phyloP scores from a whole-genome alignment of 2,329 filamentous ascomycete species.

The Akanthomyces dipterigenus region DNA sequence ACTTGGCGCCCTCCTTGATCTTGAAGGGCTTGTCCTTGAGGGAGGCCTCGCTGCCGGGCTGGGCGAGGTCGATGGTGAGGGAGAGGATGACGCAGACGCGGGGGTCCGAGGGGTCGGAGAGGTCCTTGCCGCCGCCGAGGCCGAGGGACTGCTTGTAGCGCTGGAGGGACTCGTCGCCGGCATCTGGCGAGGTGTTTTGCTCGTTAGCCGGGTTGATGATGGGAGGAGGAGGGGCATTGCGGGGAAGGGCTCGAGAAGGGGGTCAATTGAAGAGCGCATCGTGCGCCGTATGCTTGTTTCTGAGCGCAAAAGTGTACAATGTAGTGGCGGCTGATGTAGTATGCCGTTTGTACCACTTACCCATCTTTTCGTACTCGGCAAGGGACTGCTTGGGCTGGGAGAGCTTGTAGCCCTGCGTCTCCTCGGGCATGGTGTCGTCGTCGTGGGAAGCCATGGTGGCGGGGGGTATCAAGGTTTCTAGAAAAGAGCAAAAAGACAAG shows the following conservation, averaged over 20 bases:
- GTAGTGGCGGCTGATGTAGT: background rate
- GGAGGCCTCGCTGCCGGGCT: constrained; percentile 62
- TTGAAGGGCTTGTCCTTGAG: constrained; percentile 92
- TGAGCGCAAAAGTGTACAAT: background rate
- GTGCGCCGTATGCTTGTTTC: background rate
- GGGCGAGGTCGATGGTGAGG: constrained; percentile 79
- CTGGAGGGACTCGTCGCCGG: constrained; percentile 85
- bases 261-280: background rate
- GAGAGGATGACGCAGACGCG: constrained; percentile 91
- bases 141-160: constrained; percentile 97
- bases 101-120: constrained; percentile 72
- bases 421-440: constrained; percentile 79
- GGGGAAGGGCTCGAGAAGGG: background rate
- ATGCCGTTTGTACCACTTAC: constrained; percentile 43
- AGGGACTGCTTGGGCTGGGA: constrained; percentile 95
- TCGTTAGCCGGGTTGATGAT: background rate
- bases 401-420: constrained; percentile 95
- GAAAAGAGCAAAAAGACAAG: background rate
- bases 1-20: constrained; percentile 92
- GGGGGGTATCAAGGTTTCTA: constrained; percentile 20
- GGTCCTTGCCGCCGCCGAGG: constrained; percentile 64
- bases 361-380: constrained; percentile 88
- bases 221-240: background rate
- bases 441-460: constrained; percentile 58
- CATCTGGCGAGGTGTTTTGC: constrained; percentile 38